Evolutionary conservation across 805 yeast species (phyloP).

Genomic region (Hanseniaspora thailandica): DNA sequence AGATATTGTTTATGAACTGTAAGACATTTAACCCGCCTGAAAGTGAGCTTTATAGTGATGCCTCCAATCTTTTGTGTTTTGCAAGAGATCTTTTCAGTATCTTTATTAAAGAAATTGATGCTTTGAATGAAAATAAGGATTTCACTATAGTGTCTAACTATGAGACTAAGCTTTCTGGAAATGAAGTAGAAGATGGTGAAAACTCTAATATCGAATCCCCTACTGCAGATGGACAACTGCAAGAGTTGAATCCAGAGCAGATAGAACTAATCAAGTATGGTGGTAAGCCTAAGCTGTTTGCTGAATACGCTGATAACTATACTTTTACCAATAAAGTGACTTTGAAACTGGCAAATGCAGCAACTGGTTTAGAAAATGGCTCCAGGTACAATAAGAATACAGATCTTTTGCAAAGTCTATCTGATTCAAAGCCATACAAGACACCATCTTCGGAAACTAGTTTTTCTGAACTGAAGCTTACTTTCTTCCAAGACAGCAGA

Average conservation of each 20-base stretch:
- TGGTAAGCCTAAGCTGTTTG: neutral
- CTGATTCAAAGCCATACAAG: neutral
- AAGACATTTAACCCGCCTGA: slow-evolving; percentile 63
- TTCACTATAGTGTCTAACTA: neutral
- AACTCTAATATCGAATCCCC: neutral
- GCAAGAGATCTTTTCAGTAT: slow-evolving; percentile 31
- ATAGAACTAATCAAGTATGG: slow-evolving; percentile 3
- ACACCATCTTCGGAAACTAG: neutral
- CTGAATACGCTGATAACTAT: neutral
- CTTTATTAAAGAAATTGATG: slow-evolving; percentile 16
- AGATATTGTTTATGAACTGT: slow-evolving; percentile 67
- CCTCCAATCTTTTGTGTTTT: slow-evolving; percentile 44
- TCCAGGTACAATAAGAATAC: neutral
- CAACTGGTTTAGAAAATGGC: neutral
- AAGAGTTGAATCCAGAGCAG: neutral
- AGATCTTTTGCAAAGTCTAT: neutral
- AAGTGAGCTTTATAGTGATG: slow-evolving; percentile 60
- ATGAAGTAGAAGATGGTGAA: too few relatives aligned
- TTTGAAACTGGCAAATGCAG: neutral
- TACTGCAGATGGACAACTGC: neutral
- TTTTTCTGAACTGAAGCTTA: neutral
- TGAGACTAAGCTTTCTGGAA: neutral
- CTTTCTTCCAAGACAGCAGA: slow-evolving; percentile 11
- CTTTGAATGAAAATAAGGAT: neutral
- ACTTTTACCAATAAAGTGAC: neutral